Conservation (phyloP, 305 asterid species). For the Fraxinus sp. region DNA sequence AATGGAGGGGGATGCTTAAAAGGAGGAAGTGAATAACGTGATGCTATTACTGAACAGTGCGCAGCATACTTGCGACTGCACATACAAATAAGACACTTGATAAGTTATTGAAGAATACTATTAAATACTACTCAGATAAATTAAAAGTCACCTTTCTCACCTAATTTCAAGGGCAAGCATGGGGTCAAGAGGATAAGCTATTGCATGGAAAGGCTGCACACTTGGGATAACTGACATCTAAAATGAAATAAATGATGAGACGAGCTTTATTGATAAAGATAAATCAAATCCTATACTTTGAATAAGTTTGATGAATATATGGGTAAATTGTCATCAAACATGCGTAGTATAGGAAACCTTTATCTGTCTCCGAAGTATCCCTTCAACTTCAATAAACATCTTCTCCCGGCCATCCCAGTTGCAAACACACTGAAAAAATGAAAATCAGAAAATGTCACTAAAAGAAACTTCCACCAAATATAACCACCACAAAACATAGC, state of each 20-base stretch:
- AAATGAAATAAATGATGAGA: slow-evolving; percentile 15
- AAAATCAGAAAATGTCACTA: not conserved
- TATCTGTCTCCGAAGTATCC: slow-evolving; percentile 83
- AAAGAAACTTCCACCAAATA: not conserved
- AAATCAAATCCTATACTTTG: not conserved
- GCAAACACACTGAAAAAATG: slow-evolving; percentile 70
- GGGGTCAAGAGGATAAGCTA: slow-evolving; percentile 98
- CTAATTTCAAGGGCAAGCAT: slow-evolving; percentile 93
- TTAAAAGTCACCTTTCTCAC: slow-evolving; percentile 33
- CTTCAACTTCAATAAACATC: slow-evolving; percentile 92
- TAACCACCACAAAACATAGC: not conserved
- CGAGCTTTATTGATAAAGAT: not conserved
- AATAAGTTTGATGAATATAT: not conserved
- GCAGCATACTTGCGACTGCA: slow-evolving; percentile 93
- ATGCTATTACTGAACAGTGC: slow-evolving; percentile 84
- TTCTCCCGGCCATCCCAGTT: slow-evolving; percentile 96
- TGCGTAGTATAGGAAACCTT: slow-evolving; percentile 51
- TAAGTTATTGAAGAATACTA: not conserved
- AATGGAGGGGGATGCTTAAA: slow-evolving; percentile 75
- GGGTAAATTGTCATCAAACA: not conserved
- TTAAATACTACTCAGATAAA: not conserved
- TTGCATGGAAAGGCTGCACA: slow-evolving; percentile 99
- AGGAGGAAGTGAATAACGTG: slow-evolving; percentile 86
- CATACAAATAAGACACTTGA: slow-evolving; percentile 18
- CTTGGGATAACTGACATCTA: slow-evolving; percentile 94